Evolutionary conservation across 2,329 filamentous ascomycete species (phyloP).

Genomic region (Phaeoacremonium minimum): DNA sequence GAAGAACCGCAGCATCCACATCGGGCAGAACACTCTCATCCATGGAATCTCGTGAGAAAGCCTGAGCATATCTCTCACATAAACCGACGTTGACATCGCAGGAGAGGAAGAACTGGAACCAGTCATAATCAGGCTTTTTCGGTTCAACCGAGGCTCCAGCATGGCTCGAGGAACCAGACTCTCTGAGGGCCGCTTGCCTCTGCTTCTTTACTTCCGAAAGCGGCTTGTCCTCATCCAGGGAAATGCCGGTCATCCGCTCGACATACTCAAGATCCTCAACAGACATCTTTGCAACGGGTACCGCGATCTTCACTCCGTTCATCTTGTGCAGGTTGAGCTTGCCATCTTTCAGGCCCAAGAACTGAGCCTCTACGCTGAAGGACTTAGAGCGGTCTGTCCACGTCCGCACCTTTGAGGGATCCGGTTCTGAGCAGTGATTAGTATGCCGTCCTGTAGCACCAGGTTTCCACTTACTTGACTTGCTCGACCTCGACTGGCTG

Average conservation of each 20-base stretch:
- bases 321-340: slow-evolving; percentile 98
- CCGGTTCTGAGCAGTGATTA: slow-evolving; percentile 59
- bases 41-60: slow-evolving; percentile 90
- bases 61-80: slow-evolving; percentile 89
- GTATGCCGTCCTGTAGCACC: not conserved
- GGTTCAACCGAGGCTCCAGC: slow-evolving; percentile 58
- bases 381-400: slow-evolving; percentile 96
- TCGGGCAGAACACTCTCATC: slow-evolving; percentile 89
- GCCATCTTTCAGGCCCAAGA: slow-evolving; percentile 87
- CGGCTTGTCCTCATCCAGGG: slow-evolving; percentile 91
- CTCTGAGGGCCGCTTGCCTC: slow-evolving; percentile 27
- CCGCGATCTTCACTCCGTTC: slow-evolving; percentile 97
- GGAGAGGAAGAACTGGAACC: slow-evolving; percentile 97
- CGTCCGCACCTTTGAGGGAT: slow-evolving; percentile 75
- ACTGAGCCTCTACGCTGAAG: slow-evolving; percentile 96
- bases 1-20: slow-evolving; percentile 76
- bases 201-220: slow-evolving; percentile 74
- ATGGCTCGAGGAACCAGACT: slow-evolving; percentile 15
- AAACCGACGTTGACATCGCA: slow-evolving; percentile 90
- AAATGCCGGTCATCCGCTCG: slow-evolving; percentile 80
- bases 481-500: slow-evolving; percentile 50
- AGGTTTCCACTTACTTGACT: slow-evolving; percentile 61
- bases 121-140: slow-evolving; percentile 79
- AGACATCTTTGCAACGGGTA: slow-evolving; percentile 94
- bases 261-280: slow-evolving; percentile 93